These are phyloP conservation scores for Rhizopogon vulgaris DNA, from an alignment of 768 basidiomycete genomes.

Conservation along the genomic window DNA sequence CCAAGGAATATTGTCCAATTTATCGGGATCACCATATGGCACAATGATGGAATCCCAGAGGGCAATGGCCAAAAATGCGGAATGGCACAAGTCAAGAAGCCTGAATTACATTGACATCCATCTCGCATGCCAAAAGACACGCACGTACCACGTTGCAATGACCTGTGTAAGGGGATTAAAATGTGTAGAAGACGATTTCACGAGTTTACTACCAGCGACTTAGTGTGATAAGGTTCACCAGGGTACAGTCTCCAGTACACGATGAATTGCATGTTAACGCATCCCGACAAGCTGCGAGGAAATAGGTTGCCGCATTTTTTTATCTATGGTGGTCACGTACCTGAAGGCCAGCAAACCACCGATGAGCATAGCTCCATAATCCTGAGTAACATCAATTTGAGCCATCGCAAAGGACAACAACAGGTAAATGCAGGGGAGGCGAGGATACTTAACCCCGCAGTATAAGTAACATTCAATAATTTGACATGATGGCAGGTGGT, in stretches of 20 bases:
- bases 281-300: conserved; percentile 18
- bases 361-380: conserved; percentile 15
- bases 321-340: neutral
- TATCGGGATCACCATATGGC: conserved; percentile 8
- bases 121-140: neutral
- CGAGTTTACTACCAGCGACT: conserved; percentile 11
- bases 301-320: neutral
- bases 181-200: neutral
- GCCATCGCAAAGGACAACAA: conserved; percentile 3
- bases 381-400: neutral
- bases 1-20: conserved; percentile 15
- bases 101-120: conserved; percentile 1
- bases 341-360: conserved; percentile 17
- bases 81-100: conserved; percentile 19
- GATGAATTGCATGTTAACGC: conserved; percentile 18
- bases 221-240: conserved; percentile 9
- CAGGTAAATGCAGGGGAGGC: no score
- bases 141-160: conserved; percentile 12
- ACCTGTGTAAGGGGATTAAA: conserved; percentile 7
- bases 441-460: no score
- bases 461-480: neutral
- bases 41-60: conserved; percentile 18
- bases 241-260: conserved; percentile 16
- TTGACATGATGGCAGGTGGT: neutral
- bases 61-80: conserved; percentile 13